phyloP scores from a whole-genome alignment of 495 filamentous ascomycete genomes.

The Hamigera avellanea region DNA sequence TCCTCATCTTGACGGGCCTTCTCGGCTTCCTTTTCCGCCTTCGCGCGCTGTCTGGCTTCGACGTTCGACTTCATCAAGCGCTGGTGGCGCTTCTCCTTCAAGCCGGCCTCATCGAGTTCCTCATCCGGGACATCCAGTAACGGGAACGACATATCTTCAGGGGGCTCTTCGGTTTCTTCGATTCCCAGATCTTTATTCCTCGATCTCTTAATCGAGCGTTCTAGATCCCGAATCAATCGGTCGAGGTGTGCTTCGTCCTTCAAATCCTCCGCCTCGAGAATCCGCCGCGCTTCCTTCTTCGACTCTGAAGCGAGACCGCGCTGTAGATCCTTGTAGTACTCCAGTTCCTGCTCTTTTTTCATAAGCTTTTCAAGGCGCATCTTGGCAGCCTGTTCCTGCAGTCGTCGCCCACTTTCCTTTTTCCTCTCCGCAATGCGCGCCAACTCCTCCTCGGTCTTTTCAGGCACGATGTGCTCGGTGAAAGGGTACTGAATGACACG shows the following conservation, averaged over 20 bases:
- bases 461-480: constrained; percentile 74
- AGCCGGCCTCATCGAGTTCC: constrained; percentile 75
- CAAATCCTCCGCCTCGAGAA: constrained; percentile 82
- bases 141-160: constrained; percentile 71
- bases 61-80: constrained; percentile 86
- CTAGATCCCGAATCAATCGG: constrained; percentile 71
- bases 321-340: constrained; percentile 82
- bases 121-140: constrained; percentile 85
- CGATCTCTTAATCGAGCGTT: constrained; percentile 74
- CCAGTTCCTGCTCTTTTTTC: constrained; percentile 88
- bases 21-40: constrained; percentile 89
- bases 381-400: constrained; percentile 95
- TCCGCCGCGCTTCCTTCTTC: constrained; percentile 79
- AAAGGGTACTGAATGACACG: constrained; percentile 84
- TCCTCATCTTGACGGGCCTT: constrained; percentile 73
- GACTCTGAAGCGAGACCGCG: constrained; percentile 50
- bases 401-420: constrained; percentile 78
- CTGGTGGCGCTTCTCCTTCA: constrained; percentile 88
- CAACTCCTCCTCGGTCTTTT: constrained; percentile 90
- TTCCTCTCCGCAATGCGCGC: constrained; percentile 78
- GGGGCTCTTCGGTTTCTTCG: constrained; percentile 61
- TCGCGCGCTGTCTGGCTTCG: constrained; percentile 81
- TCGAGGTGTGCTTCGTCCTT: constrained; percentile 80
- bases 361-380: constrained; percentile 91
- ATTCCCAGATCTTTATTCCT: constrained; percentile 87